Conservation (phyloP, 139 green algal genomes). For the Tetraselmis chui region DNA sequence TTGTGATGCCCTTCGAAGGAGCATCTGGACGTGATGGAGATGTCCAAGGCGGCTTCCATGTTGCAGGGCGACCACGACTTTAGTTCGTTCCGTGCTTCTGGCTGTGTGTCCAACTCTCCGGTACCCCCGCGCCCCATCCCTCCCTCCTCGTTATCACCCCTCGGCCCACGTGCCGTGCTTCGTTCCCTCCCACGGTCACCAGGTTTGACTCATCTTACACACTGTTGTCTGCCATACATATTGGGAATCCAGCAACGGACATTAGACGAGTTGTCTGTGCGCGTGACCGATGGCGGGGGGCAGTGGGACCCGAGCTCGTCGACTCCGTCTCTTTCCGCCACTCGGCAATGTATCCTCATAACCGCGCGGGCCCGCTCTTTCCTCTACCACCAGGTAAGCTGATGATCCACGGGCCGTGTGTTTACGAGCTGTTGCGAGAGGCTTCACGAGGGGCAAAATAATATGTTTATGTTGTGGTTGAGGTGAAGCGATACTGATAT, state of each 20-base stretch:
- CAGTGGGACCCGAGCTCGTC: not conserved
- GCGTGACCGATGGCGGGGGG: not conserved
- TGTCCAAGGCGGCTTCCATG: constrained; percentile 16
- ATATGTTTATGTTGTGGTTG: no score
- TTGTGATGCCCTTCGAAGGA: not conserved
- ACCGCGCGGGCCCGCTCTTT: not conserved
- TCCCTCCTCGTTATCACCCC: no score
- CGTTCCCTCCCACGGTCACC: no score
- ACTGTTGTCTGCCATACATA: no score
- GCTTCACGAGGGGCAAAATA: no score
- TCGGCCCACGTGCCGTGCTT: no score
- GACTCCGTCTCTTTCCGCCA: not conserved
- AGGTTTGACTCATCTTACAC: no score
- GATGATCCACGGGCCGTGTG: no score
- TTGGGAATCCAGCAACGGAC: not conserved
- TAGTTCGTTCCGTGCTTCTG: not conserved
- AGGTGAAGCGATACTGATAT: no score
- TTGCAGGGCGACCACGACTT: constrained; percentile 39
- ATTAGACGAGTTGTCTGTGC: not conserved
- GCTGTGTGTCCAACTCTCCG: not conserved
- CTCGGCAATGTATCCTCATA: not conserved
- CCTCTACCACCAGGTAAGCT: constrained; percentile 4
- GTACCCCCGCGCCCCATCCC: not conserved
- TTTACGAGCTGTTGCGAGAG: no score
- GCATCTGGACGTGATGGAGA: constrained; percentile 23